Evolutionary conservation across 108 stramenopile genomes (phyloP), one percentile per base, ranked within the genome.

Genomic region (Bacterosira constricta): DNA sequence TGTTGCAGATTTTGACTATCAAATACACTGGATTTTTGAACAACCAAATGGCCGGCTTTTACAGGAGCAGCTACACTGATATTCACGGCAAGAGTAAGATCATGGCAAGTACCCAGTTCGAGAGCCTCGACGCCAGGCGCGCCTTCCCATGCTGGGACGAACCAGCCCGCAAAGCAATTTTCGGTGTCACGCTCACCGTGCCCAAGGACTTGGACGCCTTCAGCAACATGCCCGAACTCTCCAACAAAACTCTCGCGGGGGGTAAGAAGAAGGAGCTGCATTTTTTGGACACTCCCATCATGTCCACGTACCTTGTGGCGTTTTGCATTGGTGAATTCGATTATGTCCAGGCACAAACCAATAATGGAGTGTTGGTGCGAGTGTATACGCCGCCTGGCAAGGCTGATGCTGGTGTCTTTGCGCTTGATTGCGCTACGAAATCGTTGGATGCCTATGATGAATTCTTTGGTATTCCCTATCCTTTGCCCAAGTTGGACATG

Each of bases 71-170:
- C n/a, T 98, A 98, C 75, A 91, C 86, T 52, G 81, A 94, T 58
- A 87, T 88, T 52, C 77, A 95, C 26, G 92, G 97, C 4, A 65
- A 88, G 35, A 69, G 52, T 34, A 89, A 95, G 75, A 81, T 94
- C 39, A 97, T 99, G 83, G 97, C 94, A 7, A 88, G 86, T 25
- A 99, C 98, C 12, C 98, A 99, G 66, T 99, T 99, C 63, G 98
- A 99, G 83, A 86, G 95, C 26, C 69, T 98, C 54, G 97, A 99
- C 29, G 23, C 21, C 4, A 78, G 92, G 32, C 87, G 96, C 15
- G 90, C 90, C 44, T 98, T 99, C 74, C 97, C 97, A 30, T 98
- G 98, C 76, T 94, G 96, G 84, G 98, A 99, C 77, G 98, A 99
- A 84, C 98, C 98, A 8, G 86, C 89, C 27, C 86, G 91, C 50